Evolutionary conservation across 1,139 yeast species (phyloP).

Genomic region (Kodamaea suecica): DNA sequence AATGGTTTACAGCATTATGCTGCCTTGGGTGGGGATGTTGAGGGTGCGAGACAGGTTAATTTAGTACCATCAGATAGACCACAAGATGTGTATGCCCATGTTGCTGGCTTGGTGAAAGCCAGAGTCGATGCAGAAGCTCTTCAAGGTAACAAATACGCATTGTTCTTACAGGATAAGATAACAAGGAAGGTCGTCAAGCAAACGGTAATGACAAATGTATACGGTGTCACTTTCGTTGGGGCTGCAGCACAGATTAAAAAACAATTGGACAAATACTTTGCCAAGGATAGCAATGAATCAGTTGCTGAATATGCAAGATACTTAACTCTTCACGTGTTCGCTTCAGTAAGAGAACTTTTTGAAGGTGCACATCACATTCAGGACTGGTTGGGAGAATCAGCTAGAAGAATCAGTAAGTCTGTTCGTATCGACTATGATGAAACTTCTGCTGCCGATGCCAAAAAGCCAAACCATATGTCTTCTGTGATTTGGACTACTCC

Average conservation of each 20-base stretch:
- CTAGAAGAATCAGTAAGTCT: slow-evolving; percentile 76
- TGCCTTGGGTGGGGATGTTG: slow-evolving; percentile 93
- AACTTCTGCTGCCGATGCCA: slow-evolving; percentile 18
- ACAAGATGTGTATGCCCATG: slow-evolving; percentile 86
- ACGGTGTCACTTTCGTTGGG: slow-evolving; percentile 95
- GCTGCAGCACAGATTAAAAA: slow-evolving; percentile 85
- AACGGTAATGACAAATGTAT: slow-evolving; percentile 97
- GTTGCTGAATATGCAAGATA: slow-evolving; percentile 54
- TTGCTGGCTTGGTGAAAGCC: slow-evolving; percentile 66
- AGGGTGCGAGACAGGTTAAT: slow-evolving; percentile 93
- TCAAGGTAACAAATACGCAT: slow-evolving; percentile 53
- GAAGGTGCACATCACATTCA: slow-evolving; percentile 93
- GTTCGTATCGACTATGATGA: slow-evolving; percentile 59
- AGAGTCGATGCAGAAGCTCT: slow-evolving; percentile 61
- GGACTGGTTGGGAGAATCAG: slow-evolving; percentile 92
- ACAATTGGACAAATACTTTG: slow-evolving; percentile 49
- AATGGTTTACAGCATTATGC: slow-evolving; percentile 98
- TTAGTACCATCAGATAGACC: slow-evolving; percentile 80
- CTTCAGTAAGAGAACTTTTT: slow-evolving; percentile 80
- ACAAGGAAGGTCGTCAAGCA: slow-evolving; percentile 90
- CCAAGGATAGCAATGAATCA: slow-evolving; percentile 42
- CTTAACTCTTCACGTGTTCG: slow-evolving; percentile 75
- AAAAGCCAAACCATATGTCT: slow-evolving; percentile 65
- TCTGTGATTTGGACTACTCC: slow-evolving; percentile 98
- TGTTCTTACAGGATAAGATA: slow-evolving; percentile 56